These are phyloP conservation scores for Yarrowia alimentaria DNA, from an alignment of 805 yeast species.

Conservation along the genomic window DNA sequence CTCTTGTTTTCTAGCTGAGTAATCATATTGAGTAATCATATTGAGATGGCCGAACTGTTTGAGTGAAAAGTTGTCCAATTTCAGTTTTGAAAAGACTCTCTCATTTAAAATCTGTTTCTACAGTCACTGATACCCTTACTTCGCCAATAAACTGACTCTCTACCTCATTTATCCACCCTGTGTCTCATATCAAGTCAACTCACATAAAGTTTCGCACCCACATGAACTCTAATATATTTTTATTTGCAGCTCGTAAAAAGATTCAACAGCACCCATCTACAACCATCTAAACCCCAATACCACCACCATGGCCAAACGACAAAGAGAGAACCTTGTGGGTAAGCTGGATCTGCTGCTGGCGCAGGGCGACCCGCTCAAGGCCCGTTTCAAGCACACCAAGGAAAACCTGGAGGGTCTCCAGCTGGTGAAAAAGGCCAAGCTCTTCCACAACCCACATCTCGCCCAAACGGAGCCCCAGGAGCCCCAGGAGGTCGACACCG, in stretches of 20 bases:
- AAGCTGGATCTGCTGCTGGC: conserved; percentile 19
- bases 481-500: conserved; percentile 1
- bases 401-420: conserved; percentile 17
- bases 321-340: conserved; percentile 10
- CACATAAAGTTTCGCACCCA: not conserved
- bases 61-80: too few relatives aligned
- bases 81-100: too few relatives aligned
- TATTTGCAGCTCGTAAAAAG: too few relatives aligned
- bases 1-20: too few relatives aligned
- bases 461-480: conserved; percentile 12
- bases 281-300: not conserved
- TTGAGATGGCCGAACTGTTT: too few relatives aligned
- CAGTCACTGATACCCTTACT: too few relatives aligned
- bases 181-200: too few relatives aligned
- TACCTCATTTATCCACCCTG: too few relatives aligned
- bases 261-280: too few relatives aligned
- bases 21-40: too few relatives aligned
- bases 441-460: conserved; percentile 14
- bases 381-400: not conserved
- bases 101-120: too few relatives aligned
- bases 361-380: conserved; percentile 22
- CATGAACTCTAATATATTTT: conserved; percentile 16
- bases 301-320: conserved; percentile 15
- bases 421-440: conserved; percentile 21
- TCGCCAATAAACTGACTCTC: too few relatives aligned